Base-by-base conservation (phyloP, 352 stramenopile species). In the Pythium brassicae region DNA sequence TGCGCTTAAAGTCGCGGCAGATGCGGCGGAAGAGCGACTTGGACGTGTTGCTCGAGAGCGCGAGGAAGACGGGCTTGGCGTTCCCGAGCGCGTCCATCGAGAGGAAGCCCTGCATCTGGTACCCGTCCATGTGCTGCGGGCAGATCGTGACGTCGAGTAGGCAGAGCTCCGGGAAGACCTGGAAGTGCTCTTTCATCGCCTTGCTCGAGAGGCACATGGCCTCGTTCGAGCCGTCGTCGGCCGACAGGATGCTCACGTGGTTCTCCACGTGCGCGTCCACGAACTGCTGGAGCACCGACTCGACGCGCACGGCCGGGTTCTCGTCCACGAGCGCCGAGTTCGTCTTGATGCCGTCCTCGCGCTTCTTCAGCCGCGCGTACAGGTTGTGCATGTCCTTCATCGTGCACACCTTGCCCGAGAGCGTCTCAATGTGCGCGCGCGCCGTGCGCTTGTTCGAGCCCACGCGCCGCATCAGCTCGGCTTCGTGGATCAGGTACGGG, bases 321-420 rank as follows among this genome's bases (percentile, higher is more conserved):
- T 60, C 48, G 19, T 62, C 48, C 11, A 69, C 46, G 22, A 72
- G 55, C 53, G 61, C 60, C 50, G 71, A 50, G 46, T 69, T 76
- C 40, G 61, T 76, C 62, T 81, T 78, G 57, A 79, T 78, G 14
- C 62, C 51, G 29, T 83, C 69, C 27, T 89, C 79, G 15, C 76
- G 75, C 49, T 79, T 78, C 63, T 82, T 80, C 14, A 89, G 62
- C 3, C 76, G 73, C 35, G 79, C 71, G 47, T 77, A 87, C 45
- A 89, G 47, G 49, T 89, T 89, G 66, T 89, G 79, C 79, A 87
- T 89, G 57, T 87, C 79, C 50, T 89, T 89, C 74, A 87, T 89
- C 23, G 79, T 89, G 49, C 79, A 89, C 15, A 86, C 71, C 56
- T 81, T 81, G 19, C 79, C 79, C 27, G 72, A 82, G 26, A 89